These are phyloP conservation scores for Myriosclerotinia scirpicola DNA, from an alignment of 2,329 filamentous ascomycete species.

Conservation along the genomic window DNA sequence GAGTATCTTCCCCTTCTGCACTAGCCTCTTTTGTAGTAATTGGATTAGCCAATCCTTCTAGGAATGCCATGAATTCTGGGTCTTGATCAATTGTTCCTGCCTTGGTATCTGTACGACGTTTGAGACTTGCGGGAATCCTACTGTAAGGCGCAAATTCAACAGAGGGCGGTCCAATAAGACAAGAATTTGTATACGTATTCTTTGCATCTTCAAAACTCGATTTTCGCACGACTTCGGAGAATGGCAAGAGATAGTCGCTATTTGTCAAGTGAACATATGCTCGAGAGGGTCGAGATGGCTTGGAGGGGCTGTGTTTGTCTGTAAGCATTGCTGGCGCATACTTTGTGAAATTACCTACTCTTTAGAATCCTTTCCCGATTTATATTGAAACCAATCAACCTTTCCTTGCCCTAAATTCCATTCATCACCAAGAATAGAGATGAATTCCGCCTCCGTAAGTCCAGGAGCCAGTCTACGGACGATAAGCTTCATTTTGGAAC, in stretches of 20 bases:
- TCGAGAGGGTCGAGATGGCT: conserved; percentile 76
- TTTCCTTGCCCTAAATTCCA: conserved; percentile 81
- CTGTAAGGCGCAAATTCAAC: conserved; percentile 84
- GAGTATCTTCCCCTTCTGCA: conserved; percentile 37
- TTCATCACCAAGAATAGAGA: conserved; percentile 68
- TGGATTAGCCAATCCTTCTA: conserved; percentile 80
- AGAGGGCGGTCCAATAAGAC: conserved; percentile 73
- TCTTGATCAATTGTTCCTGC: conserved; percentile 97
- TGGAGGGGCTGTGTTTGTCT: conserved; percentile 62
- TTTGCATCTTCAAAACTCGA: conserved; percentile 79
- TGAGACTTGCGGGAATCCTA: conserved; percentile 68
- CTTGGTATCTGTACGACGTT: conserved; percentile 74
- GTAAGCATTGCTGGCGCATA: conserved; percentile 19
- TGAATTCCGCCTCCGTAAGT: conserved; percentile 77
- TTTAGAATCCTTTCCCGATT: conserved; percentile 73
- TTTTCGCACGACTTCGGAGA: conserved; percentile 70
- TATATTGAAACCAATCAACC: conserved; percentile 80
- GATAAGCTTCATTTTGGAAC: conserved; percentile 73
- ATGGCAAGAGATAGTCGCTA: conserved; percentile 62
- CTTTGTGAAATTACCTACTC: conserved; percentile 58
- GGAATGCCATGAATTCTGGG: conserved; percentile 89
- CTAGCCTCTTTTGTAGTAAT: conserved; percentile 50
- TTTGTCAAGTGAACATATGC: conserved; percentile 82
- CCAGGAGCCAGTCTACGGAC: conserved; percentile 83
- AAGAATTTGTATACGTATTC: conserved; percentile 68